These are phyloP conservation scores for Diplodia scrobiculata DNA, from an alignment of 2,329 filamentous ascomycete genomes.

Conservation along the genomic window DNA sequence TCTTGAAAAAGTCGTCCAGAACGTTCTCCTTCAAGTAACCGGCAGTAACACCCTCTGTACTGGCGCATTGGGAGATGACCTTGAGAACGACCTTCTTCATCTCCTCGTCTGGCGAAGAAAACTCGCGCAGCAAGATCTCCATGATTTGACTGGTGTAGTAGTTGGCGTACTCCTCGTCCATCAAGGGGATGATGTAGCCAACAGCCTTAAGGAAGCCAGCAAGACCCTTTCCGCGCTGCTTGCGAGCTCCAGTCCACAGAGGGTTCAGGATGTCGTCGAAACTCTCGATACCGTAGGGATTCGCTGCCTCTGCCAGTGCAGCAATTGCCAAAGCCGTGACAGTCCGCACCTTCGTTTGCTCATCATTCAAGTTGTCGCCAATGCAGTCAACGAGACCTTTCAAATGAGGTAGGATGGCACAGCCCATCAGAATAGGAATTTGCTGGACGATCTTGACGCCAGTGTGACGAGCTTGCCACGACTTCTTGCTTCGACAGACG, in stretches of 20 bases:
- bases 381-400: conserved; percentile 97
- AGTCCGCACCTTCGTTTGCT: conserved; percentile 96
- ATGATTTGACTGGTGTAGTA: conserved; percentile 99
- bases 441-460: conserved; percentile 99
- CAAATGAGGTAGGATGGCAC: conserved; percentile 89
- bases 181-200: conserved; percentile 95
- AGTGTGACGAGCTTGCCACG: conserved; percentile 96
- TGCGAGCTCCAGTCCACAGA: conserved; percentile 92
- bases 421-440: conserved; percentile 98
- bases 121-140: conserved; percentile 95
- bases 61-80: conserved; percentile 92
- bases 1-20: conserved; percentile 95
- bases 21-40: conserved; percentile 95
- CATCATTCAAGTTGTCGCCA: conserved; percentile 91
- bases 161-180: conserved; percentile 99
- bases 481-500: conserved; percentile 97
- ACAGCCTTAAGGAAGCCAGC: conserved; percentile 97
- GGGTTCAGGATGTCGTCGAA: conserved; percentile 98
- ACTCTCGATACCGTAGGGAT: conserved; percentile 98
- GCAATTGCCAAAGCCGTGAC: conserved; percentile 95
- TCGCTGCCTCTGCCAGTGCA: conserved; percentile 90
- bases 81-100: conserved; percentile 99
- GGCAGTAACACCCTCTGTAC: conserved; percentile 91
- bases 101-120: conserved; percentile 95
- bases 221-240: conserved; percentile 93